Evolutionary conservation across 2,329 filamentous ascomycete genomes (phyloP).

Genomic region (Penicillium sclerotiorum): DNA sequence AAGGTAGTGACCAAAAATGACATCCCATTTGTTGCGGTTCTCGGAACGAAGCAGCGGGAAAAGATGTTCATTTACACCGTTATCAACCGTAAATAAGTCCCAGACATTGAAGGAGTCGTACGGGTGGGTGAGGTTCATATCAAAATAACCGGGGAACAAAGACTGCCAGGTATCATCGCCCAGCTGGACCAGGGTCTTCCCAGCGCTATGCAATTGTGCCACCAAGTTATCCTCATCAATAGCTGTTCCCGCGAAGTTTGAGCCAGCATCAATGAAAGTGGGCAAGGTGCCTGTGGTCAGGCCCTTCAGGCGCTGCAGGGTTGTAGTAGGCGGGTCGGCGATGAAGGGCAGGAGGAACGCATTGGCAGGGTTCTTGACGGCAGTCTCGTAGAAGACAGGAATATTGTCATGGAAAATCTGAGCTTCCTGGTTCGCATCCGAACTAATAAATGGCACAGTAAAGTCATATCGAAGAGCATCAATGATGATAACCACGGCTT

Average conservation of each 20-base stretch:
- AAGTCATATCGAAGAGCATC: slow-evolving; percentile 98
- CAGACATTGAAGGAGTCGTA: slow-evolving; percentile 99
- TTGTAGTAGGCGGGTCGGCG: slow-evolving; percentile 92
- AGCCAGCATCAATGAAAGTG: slow-evolving; percentile 90
- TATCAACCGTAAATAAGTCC: slow-evolving; percentile 95
- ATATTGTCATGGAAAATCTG: slow-evolving; percentile 84
- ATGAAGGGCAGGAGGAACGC: slow-evolving; percentile 94
- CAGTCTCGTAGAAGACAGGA: slow-evolving; percentile 82
- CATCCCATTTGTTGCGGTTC: slow-evolving; percentile 76
- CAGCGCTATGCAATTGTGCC: slow-evolving; percentile 63
- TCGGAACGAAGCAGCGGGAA: slow-evolving; percentile 70
- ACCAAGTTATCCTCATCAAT: slow-evolving; percentile 90
- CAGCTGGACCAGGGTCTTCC: slow-evolving; percentile 83
- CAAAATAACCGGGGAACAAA: slow-evolving; percentile 91
- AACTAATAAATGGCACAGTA: slow-evolving; percentile 72
- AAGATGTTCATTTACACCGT: slow-evolving; percentile 89
- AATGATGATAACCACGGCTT: slow-evolving; percentile 85
- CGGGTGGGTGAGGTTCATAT: slow-evolving; percentile 78
- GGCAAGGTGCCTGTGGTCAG: slow-evolving; percentile 93
- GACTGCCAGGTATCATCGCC: slow-evolving; percentile 98
- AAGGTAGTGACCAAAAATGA: slow-evolving; percentile 91
- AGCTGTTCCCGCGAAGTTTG: slow-evolving; percentile 90
- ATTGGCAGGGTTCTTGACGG: slow-evolving; percentile 71
- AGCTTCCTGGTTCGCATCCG: slow-evolving; percentile 46
- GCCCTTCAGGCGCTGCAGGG: slow-evolving; percentile 88